Evolutionary conservation across 805 yeast genomes (phyloP).

Genomic region (Groenewaldozyma tartarivorans): DNA sequence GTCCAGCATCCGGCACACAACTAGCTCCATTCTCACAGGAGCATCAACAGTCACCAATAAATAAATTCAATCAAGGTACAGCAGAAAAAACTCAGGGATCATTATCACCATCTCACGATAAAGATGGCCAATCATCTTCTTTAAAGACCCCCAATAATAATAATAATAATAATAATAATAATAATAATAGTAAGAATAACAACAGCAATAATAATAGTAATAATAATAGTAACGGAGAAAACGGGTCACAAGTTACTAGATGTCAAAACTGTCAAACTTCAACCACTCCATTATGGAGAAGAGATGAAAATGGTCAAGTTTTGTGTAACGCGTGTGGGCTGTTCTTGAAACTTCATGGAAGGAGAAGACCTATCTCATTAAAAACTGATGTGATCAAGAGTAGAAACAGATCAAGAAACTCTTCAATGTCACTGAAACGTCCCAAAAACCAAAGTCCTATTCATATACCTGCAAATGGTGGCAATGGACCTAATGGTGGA

Average conservation of each 20-base stretch:
- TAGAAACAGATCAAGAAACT: slow-evolving; percentile 39
- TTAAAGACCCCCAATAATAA: no score
- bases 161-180: no score
- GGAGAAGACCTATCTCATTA: slow-evolving; percentile 84
- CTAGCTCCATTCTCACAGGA: no score
- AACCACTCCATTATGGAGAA: slow-evolving; percentile 90
- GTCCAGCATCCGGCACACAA: no score
- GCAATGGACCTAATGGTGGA: background rate
- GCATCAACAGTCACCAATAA: no score
- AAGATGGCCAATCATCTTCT: no score
- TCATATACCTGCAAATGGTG: slow-evolving; percentile 3
- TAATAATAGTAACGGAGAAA: background rate
- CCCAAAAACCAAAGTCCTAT: slow-evolving; percentile 4
- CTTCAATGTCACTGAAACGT: slow-evolving; percentile 11
- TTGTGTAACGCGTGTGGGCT: slow-evolving; percentile 93
- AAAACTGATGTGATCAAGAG: slow-evolving; percentile 91
- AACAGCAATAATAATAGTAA: background rate
- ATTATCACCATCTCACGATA: no score
- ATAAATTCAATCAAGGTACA: no score
- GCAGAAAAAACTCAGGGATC: no score
- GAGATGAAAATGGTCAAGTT: slow-evolving; percentile 86
- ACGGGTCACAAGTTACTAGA: slow-evolving; percentile 5
- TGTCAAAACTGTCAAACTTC: slow-evolving; percentile 89
- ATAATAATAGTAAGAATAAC: background rate
- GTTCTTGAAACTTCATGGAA: slow-evolving; percentile 80